Percentiles rank a stretch among this genome's conserved stretches.
Evolutionary conservation across 1,284 basidiomycete species (phyloP).

Genomic region (Ceratobasidium sp.): DNA sequence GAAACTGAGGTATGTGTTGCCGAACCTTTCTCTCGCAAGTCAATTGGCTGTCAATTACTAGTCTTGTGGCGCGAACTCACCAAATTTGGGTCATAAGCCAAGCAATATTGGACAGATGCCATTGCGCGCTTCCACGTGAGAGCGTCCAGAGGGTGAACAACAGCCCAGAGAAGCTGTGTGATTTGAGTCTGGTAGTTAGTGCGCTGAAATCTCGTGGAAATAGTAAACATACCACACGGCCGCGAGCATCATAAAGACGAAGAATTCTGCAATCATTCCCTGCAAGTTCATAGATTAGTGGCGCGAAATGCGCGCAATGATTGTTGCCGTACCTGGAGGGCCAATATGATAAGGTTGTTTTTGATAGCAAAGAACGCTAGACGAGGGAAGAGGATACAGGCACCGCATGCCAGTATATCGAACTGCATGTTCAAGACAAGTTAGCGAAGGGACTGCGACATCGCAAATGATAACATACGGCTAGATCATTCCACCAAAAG

Average conservation of each 20-base stretch:
- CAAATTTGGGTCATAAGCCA: conserved; percentile 71
- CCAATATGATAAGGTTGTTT: conserved; percentile 84
- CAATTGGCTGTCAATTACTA: conserved; percentile 10
- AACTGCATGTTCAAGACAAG: conserved; percentile 56
- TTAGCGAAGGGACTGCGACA: background rate
- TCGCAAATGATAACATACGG: conserved; percentile 62
- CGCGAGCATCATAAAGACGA: conserved; percentile 86
- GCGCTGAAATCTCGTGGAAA: background rate
- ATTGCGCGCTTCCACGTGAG: conserved; percentile 56
- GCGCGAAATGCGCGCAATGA: background rate
- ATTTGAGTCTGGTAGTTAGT: background rate
- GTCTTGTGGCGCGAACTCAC: conserved; percentile 61
- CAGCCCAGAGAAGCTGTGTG: conserved; percentile 76
- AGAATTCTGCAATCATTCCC: conserved; percentile 72
- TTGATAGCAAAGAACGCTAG: conserved; percentile 87
- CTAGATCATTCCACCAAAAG: conserved; percentile 61
- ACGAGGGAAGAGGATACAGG: conserved; percentile 87
- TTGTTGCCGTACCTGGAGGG: background rate
- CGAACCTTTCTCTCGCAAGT: conserved; percentile 11
- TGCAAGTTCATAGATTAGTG: conserved; percentile 12
- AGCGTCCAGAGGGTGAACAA: conserved; percentile 86
- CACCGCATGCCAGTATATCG: conserved; percentile 84
- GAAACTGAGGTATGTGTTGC: conserved; percentile 79
- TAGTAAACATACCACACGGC: conserved; percentile 63
- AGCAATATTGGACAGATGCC: conserved; percentile 75